Evolutionary conservation across 371 early-diverging fungal species (phyloP), one percentile per base, ranked within the genome.

Genomic region (Mucor lusitanicus): DNA sequence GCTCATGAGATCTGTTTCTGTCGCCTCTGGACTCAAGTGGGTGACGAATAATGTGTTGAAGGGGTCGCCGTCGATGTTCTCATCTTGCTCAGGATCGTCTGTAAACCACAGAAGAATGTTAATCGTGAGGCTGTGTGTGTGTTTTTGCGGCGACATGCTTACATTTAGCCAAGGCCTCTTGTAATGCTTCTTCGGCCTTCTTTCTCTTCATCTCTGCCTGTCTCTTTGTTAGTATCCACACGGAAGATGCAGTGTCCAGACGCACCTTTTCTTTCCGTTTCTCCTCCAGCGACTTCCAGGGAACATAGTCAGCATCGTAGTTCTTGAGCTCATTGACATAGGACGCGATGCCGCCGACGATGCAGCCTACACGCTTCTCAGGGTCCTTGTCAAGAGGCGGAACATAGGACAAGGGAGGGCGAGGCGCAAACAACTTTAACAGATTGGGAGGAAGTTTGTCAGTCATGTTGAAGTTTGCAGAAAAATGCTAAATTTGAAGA

Each of bases 11-110:
- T 90, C 88, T 67, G 89, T 86, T 70, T 97, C 97, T 37, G 94
- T 91, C 32, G 90, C 79, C 44, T 92, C 89, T 72, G 93, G 94
- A 72, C 87, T 88, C 81, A 98, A 79, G 25, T 96, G 89, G n/a
- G 89, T 90, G 0, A 98, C 90, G 67, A 97, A 93, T 5, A 97
- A 76, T 11, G 97, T 97, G 70, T 94, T 93, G 88, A 94, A 98
- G 7, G 98, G 95, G 76, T 98, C 95, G 21, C 91, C 90, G 9
- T 84, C 84, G n/a, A 88, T 87, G 7, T 88, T 81, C 19, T 81
- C 77, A 68, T 94, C 90, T 28, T 88, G 80, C 46, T 86, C 82
- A 19, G 93, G 92, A 69, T 91, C 85, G 89, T 91, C 92, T 82
- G 82, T 23, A 65, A 56, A 65, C 56, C 42, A 59, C 48, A 25